phyloP scores from a whole-genome alignment of 1,284 basidiomycete genomes.

The Ustilago crameri region DNA sequence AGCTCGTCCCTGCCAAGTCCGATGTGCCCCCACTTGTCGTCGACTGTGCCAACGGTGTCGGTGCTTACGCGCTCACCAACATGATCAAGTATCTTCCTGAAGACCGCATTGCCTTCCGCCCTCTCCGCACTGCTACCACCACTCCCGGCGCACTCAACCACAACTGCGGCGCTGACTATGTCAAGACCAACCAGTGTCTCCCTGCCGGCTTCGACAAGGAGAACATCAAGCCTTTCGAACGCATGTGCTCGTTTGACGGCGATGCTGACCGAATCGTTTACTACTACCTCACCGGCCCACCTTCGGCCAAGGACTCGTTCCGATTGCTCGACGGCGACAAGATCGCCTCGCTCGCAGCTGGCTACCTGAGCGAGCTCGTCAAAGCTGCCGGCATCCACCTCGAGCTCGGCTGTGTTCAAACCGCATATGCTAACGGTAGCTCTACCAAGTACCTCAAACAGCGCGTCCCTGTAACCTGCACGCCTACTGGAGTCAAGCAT shows the following conservation, averaged over 20 bases:
- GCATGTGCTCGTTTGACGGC: conserved; percentile 93
- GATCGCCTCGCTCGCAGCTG: conserved; percentile 91
- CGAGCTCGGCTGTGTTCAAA: conserved; percentile 81
- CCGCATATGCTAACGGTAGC: conserved; percentile 97
- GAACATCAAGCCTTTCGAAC: conserved; percentile 72
- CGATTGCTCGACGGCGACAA: conserved; percentile 97
- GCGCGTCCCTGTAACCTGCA: conserved; percentile 91
- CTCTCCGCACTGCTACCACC: conserved; percentile 69
- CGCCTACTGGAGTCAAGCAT: conserved; percentile 96
- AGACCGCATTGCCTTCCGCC: conserved; percentile 49
- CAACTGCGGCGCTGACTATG: conserved; percentile 93
- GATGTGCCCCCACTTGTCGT: conserved; percentile 75
- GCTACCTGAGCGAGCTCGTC: conserved; percentile 91
- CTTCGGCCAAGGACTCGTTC: conserved; percentile 79
- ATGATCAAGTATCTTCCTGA: conserved; percentile 60
- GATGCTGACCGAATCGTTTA: conserved; percentile 98
- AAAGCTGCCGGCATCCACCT: conserved; percentile 68
- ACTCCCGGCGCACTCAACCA: conserved; percentile 81
- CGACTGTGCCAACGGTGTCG: conserved; percentile 98
- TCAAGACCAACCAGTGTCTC: conserved; percentile 78
- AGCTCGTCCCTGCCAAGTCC: conserved; percentile 73
- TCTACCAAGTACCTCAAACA: conserved; percentile 80
- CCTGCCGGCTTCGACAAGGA: conserved; percentile 63
- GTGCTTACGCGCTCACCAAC: conserved; percentile 72
- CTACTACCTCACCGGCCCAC: conserved; percentile 74